Evolutionary conservation across 192 early-diverging fungal species (phyloP).

Genomic region (Diversispora eburnea): DNA sequence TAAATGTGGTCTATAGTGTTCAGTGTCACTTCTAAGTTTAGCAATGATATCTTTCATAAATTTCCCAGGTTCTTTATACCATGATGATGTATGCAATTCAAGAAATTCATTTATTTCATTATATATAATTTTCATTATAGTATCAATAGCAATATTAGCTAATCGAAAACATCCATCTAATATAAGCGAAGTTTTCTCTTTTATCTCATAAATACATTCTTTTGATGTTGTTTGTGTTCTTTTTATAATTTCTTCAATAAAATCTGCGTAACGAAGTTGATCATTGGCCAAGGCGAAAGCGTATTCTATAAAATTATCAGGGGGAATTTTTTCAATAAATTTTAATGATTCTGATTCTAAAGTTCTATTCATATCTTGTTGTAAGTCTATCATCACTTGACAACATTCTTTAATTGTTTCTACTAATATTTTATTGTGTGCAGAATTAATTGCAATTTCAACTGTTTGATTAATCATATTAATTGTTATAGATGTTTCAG

Average conservation of each 20-base stretch:
- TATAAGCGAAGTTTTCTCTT: constrained; percentile 60
- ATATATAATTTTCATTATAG: constrained; percentile 82
- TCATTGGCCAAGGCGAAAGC: constrained; percentile 97
- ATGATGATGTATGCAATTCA: constrained; percentile 73
- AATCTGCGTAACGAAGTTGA: constrained; percentile 83
- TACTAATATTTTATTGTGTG: constrained; percentile 77
- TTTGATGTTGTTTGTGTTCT: constrained; percentile 43
- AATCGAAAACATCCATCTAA: constrained; percentile 90
- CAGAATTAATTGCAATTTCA: constrained; percentile 78
- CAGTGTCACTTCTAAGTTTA: constrained; percentile 84
- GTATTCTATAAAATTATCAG: constrained; percentile 88
- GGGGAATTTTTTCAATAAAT: constrained; percentile 70
- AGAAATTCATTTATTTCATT: constrained; percentile 72
- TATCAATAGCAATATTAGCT: constrained; percentile 65
- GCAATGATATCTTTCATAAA: constrained; percentile 60
- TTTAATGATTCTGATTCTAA: constrained; percentile 74
- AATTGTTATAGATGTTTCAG: constrained; percentile 83
- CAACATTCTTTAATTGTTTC: constrained; percentile 80
- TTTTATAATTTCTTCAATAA: constrained; percentile 69
- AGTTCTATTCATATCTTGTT: constrained; percentile 76
- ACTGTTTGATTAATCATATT: constrained; percentile 98
- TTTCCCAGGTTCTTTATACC: constrained; percentile 69
- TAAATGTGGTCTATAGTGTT: constrained; percentile 81
- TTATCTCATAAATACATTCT: constrained; percentile 55
- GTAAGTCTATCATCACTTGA: constrained; percentile 76